These are phyloP conservation scores for Penicillium canescens DNA, from an alignment of 495 filamentous ascomycete genomes.

Conservation along the genomic window DNA sequence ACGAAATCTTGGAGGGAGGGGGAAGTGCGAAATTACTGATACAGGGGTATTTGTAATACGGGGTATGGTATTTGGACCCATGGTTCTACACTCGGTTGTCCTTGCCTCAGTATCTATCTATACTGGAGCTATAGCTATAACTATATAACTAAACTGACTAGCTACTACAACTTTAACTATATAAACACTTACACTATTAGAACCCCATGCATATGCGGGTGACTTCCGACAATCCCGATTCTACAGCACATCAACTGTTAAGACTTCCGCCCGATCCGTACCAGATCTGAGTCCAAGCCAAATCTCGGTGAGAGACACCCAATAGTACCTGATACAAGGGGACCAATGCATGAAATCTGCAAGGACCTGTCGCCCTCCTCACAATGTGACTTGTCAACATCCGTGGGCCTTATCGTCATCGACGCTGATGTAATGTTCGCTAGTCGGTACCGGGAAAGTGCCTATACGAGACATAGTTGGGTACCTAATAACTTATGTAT, in stretches of 20 bases:
- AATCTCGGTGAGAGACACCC: background rate
- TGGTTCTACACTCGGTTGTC: background rate
- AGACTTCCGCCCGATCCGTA: background rate
- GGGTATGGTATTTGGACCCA: slow-evolving; percentile 13
- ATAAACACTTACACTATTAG: too few relatives aligned
- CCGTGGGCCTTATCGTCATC: slow-evolving; percentile 30
- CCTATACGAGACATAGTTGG: background rate
- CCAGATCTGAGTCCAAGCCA: background rate
- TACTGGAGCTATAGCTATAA: too few relatives aligned
- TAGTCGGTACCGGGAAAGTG: background rate
- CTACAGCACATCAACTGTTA: background rate
- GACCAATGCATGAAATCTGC: slow-evolving; percentile 32
- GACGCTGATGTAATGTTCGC: slow-evolving; percentile 10
- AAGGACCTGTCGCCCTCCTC: slow-evolving; percentile 35
- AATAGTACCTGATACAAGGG: slow-evolving; percentile 7
- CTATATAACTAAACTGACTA: too few relatives aligned
- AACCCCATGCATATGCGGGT: too few relatives aligned
- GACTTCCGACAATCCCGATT: too few relatives aligned
- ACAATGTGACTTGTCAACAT: slow-evolving; percentile 39
- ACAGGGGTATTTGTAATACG: slow-evolving; percentile 5
- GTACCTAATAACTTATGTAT: background rate
- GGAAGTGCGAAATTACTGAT: slow-evolving; percentile 37
- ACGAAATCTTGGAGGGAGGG: slow-evolving; percentile 38
- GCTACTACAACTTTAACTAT: too few relatives aligned
- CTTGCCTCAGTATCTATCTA: too few relatives aligned